Evolutionary conservation across 2,329 filamentous ascomycete genomes (phyloP).

Genomic region (Ilyonectria mors-panacis): DNA sequence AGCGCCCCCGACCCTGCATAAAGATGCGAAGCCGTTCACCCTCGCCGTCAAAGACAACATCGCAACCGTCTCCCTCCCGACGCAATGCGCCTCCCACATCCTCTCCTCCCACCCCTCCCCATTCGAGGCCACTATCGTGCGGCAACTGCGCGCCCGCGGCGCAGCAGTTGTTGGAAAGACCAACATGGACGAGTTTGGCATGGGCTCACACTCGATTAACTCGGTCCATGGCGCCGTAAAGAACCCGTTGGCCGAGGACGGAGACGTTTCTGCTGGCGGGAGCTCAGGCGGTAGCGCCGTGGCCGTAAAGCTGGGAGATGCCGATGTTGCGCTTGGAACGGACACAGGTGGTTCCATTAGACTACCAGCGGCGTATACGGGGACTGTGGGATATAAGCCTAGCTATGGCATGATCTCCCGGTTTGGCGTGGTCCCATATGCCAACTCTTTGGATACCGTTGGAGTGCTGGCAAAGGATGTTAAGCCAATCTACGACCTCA

Average conservation of each 20-base stretch:
- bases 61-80: slow-evolving; percentile 74
- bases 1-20: slow-evolving; percentile 34
- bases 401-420: slow-evolving; percentile 91
- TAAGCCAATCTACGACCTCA: slow-evolving; percentile 64
- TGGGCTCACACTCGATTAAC: slow-evolving; percentile 87
- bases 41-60: slow-evolving; percentile 86
- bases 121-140: slow-evolving; percentile 86
- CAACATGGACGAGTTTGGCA: slow-evolving; percentile 96
- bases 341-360: slow-evolving; percentile 94
- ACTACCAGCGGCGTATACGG: slow-evolving; percentile 89
- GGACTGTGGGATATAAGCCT: slow-evolving; percentile 88
- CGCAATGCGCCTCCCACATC: slow-evolving; percentile 87
- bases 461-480: slow-evolving; percentile 77
- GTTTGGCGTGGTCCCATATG: slow-evolving; percentile 90
- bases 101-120: slow-evolving; percentile 81
- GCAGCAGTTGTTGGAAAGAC: slow-evolving; percentile 82
- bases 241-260: slow-evolving; percentile 59
- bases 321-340: slow-evolving; percentile 82
- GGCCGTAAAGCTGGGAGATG: slow-evolving; percentile 76
- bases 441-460: slow-evolving; percentile 93
- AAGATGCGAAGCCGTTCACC: slow-evolving; percentile 53
- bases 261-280: slow-evolving; percentile 79
- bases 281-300: slow-evolving; percentile 96
- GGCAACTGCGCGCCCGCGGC: slow-evolving; percentile 74
- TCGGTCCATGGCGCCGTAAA: slow-evolving; percentile 78